These are phyloP conservation scores for Scenedesmus sp. DNA, from an alignment of 163 green algal species.

Conservation along the genomic window DNA sequence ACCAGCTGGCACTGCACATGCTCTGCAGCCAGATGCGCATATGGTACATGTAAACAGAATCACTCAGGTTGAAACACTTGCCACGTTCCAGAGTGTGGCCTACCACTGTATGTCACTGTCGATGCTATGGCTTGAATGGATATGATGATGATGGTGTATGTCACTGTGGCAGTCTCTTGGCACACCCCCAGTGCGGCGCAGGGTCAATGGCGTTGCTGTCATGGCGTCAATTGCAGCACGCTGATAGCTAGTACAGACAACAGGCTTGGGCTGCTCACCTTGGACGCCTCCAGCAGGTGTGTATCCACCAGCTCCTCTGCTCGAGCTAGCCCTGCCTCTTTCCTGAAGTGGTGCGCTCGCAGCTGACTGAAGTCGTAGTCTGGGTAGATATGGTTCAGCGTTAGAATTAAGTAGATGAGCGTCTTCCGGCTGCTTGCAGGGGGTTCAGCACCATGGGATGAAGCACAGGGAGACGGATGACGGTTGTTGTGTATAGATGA, in stretches of 20 bases:
- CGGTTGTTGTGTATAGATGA: neutral
- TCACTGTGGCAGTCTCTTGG: too few relatives aligned
- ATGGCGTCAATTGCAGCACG: neutral
- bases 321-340: conserved; percentile 79
- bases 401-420: conserved; percentile 98
- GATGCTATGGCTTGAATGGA: too few relatives aligned
- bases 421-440: conserved; percentile 90
- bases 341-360: conserved; percentile 95
- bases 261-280: too few relatives aligned
- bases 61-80: too few relatives aligned
- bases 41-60: too few relatives aligned
- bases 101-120: too few relatives aligned
- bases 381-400: conserved; percentile 98
- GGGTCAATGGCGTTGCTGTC: too few relatives aligned
- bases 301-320: conserved; percentile 91
- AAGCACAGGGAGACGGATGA: neutral
- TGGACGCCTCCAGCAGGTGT: conserved; percentile 92
- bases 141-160: too few relatives aligned
- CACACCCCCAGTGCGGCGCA: too few relatives aligned
- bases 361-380: conserved; percentile 99
- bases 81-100: too few relatives aligned
- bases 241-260: neutral
- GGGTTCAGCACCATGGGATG: neutral
- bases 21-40: neutral
- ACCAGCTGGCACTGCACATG: conserved; percentile 91